These are phyloP conservation scores for Cyphellophora attinorum DNA, from an alignment of 2,329 filamentous ascomycete species.

Conservation along the genomic window DNA sequence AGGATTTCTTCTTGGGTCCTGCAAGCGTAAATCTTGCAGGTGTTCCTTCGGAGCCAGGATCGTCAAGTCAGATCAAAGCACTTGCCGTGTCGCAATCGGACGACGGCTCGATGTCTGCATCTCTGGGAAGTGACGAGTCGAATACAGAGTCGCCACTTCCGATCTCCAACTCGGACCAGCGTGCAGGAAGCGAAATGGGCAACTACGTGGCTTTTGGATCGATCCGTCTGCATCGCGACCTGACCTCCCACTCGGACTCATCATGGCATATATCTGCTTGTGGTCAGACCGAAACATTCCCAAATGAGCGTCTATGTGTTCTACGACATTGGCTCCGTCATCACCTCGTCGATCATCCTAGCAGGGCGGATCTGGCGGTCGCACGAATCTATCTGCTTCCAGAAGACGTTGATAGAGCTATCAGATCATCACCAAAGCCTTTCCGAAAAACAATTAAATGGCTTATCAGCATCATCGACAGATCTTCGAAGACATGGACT, in stretches of 20 bases:
- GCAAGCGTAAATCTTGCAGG: too few species aligned
- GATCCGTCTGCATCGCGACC: neutral
- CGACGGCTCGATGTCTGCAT: too few species aligned
- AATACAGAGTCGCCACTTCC: too few species aligned
- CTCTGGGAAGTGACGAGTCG: too few species aligned
- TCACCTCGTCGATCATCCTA: neutral
- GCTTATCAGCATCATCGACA: conserved; percentile 31
- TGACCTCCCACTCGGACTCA: neutral
- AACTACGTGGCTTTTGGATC: conserved; percentile 1
- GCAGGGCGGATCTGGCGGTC: neutral
- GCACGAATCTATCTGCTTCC: conserved; percentile 29
- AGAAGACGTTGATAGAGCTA: conserved; percentile 26
- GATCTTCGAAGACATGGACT: conserved; percentile 28
- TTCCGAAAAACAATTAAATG: conserved; percentile 27
- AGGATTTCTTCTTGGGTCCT: too few species aligned
- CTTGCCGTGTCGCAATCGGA: too few species aligned
- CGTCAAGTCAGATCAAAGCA: too few species aligned
- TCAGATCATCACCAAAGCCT: conserved; percentile 24
- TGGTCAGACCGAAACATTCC: neutral
- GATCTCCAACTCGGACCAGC: too few species aligned
- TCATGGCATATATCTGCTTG: neutral
- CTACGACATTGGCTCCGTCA: neutral
- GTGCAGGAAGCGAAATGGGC: too few species aligned
- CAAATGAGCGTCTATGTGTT: neutral
- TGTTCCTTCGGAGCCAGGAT: too few species aligned